Evolutionary conservation across 306 rosid species (phyloP).

Genomic region (Vigna hirtella): DNA sequence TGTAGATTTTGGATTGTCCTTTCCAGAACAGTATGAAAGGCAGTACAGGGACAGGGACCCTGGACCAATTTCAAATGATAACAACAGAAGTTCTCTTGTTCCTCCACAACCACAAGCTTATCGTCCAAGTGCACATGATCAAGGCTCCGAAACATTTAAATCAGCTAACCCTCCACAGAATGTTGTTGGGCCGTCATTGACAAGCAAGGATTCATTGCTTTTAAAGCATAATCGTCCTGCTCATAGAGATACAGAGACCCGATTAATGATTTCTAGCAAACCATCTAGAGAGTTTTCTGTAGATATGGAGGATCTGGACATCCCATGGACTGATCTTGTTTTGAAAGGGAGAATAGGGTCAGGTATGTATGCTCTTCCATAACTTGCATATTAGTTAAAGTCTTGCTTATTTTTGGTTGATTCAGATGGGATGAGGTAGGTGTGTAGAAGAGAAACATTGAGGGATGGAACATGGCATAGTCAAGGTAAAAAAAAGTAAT

Average conservation of each 20-base stretch:
- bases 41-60: conserved; percentile 53
- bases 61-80: conserved; percentile 46
- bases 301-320: conserved; percentile 72
- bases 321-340: conserved; percentile 81
- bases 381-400: not conserved
- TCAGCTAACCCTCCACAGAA: conserved; percentile 53
- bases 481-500: not conserved
- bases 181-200: conserved; percentile 38
- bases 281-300: conserved; percentile 54
- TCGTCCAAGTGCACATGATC: conserved; percentile 50
- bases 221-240: conserved; percentile 46
- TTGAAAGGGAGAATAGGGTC: conserved; percentile 84
- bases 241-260: conserved; percentile 51
- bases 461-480: not conserved
- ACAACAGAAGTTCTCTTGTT: conserved; percentile 43
- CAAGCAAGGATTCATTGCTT: conserved; percentile 48
- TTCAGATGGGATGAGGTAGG: not conserved
- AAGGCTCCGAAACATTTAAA: conserved; percentile 49
- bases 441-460: conserved; percentile 6
- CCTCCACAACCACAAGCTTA: conserved; percentile 36
- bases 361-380: conserved; percentile 52
- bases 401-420: conserved; percentile 6
- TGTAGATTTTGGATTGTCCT: conserved; percentile 53
- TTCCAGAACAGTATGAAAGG: conserved; percentile 49
- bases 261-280: conserved; percentile 51